Evolutionary conservation across 164 flowering plant genomes (phyloP).

Genomic region (Cinnamomum micranthum): DNA sequence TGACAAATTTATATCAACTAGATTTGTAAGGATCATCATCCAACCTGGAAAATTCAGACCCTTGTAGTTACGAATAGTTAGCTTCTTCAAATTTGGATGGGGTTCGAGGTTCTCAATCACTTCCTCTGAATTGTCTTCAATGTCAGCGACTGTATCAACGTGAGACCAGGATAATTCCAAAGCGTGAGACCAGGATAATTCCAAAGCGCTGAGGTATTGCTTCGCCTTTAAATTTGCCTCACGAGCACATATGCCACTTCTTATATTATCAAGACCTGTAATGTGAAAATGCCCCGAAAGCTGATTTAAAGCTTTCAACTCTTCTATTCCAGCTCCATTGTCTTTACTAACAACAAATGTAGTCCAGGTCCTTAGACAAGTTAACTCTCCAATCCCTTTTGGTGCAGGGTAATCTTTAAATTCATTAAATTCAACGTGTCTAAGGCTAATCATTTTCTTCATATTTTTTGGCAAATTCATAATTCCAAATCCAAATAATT

Average conservation of each 20-base stretch:
- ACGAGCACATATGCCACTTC: background rate
- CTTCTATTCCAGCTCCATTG: background rate
- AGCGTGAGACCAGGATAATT: background rate
- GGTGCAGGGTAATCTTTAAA: too few species aligned
- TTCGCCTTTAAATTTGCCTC: background rate
- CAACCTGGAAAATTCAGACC: background rate
- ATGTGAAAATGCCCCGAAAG: background rate
- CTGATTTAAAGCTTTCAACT: background rate
- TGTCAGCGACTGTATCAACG: background rate
- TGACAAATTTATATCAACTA: background rate
- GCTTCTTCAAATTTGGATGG: background rate
- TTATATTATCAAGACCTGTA: background rate
- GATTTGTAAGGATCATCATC: background rate
- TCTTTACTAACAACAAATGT: background rate
- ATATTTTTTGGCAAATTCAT: too few species aligned
- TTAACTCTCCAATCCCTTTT: background rate
- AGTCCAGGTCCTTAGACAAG: background rate
- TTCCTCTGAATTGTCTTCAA: background rate
- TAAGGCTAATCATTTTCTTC: too few species aligned
- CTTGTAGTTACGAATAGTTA: background rate
- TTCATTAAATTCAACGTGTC: too few species aligned
- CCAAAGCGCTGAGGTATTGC: background rate
- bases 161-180: background rate
- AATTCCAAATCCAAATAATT: too few species aligned
- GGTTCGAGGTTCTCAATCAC: conserved; percentile 6